Evolutionary conservation across 78 protist species (phyloP).

Genomic region (Dictyostelium capitatum): DNA sequence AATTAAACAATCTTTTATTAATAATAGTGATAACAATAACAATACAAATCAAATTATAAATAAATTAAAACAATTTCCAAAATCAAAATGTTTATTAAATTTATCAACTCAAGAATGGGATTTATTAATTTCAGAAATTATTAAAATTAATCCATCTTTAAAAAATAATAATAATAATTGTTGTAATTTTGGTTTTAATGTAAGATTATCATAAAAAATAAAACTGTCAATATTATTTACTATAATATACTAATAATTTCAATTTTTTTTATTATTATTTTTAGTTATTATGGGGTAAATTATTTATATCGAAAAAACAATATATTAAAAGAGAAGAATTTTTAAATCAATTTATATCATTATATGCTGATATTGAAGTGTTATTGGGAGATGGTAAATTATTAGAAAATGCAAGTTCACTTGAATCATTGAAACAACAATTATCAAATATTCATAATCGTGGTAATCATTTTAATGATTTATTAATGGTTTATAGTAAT

Average conservation of each 20-base stretch:
- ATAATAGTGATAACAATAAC: no score
- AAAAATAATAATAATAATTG: background rate
- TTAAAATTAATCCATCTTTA: background rate
- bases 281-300: conserved; percentile 2
- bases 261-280: background rate
- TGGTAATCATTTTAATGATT: conserved; percentile 15
- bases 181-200: background rate
- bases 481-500: background rate
- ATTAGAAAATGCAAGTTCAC: background rate
- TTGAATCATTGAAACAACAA: background rate
- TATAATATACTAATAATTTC: background rate
- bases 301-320: background rate
- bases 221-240: no score
- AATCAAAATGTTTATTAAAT: background rate
- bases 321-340: conserved; percentile 17
- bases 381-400: background rate
- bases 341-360: background rate
- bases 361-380: background rate
- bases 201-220: background rate
- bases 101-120: background rate
- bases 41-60: background rate
- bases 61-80: no score
- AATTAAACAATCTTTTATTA: background rate
- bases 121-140: background rate
- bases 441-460: background rate